Evolutionary conservation across 2,329 filamentous ascomycete genomes (phyloP).

Genomic region (Epichloe elymi): DNA sequence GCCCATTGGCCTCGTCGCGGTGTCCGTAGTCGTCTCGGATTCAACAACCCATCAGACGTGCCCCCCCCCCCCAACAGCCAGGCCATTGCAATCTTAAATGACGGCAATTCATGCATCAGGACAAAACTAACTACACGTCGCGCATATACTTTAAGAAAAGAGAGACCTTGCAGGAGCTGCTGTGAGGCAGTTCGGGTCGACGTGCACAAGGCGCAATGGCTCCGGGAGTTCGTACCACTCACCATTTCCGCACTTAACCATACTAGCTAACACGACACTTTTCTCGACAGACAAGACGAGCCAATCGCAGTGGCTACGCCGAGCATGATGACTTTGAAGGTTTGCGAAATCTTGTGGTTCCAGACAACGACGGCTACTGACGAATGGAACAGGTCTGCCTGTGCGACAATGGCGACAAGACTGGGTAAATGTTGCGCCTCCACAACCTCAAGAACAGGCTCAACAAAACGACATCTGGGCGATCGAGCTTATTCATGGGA

Average conservation of each 20-base stretch:
- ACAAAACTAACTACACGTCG: background rate
- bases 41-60: background rate
- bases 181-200: background rate
- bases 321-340: conserved; percentile 52
- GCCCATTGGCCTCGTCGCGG: conserved; percentile 3
- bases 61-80: background rate
- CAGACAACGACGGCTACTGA: conserved; percentile 9
- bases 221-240: conserved; percentile 22
- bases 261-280: conserved; percentile 8
- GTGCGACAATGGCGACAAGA: conserved; percentile 82
- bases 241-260: background rate
- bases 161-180: background rate
- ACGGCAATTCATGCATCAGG: background rate
- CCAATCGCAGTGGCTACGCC: conserved; percentile 40
- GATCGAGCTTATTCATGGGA: conserved; percentile 59
- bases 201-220: conserved; percentile 20
- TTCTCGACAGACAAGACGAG: conserved; percentile 37
- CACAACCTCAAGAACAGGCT: conserved; percentile 47
- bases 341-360: conserved; percentile 10
- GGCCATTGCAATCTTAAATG: background rate
- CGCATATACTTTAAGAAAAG: background rate
- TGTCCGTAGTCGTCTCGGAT: background rate
- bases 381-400: conserved; percentile 52
- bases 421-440: conserved; percentile 53
- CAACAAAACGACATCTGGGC: conserved; percentile 57